Evolutionary conservation across 2,329 filamentous ascomycete species (phyloP).

Genomic region (Colletotrichum lindemuthianum): DNA sequence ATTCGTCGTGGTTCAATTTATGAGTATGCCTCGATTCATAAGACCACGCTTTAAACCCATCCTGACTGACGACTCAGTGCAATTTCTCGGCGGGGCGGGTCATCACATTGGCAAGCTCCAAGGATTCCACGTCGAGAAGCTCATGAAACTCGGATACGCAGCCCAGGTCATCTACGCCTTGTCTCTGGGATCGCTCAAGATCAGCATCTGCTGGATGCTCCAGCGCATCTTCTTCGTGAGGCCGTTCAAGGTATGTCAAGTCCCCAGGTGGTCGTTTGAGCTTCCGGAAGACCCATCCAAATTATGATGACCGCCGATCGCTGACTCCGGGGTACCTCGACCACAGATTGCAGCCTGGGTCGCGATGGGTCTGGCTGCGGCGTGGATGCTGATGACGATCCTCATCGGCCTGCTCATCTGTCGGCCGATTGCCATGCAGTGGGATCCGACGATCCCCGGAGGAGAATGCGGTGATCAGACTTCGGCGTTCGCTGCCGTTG

Average conservation of each 20-base stretch:
- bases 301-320: neutral
- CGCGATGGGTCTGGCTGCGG: constrained; percentile 31
- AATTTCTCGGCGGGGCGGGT: constrained; percentile 36
- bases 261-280: neutral
- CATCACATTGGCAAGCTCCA: constrained; percentile 34
- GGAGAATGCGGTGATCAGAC: constrained; percentile 47
- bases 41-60: neutral
- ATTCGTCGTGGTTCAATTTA: constrained; percentile 6
- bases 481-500: constrained; percentile 42
- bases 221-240: constrained; percentile 38
- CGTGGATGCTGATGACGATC: constrained; percentile 38
- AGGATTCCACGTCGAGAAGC: constrained; percentile 20
- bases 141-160: constrained; percentile 35
- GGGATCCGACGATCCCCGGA: constrained; percentile 34
- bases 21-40: constrained; percentile 3
- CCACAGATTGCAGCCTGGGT: constrained; percentile 26
- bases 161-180: constrained; percentile 37
- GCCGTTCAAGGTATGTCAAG: constrained; percentile 19
- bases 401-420: constrained; percentile 37
- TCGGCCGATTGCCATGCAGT: constrained; percentile 34
- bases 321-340: neutral
- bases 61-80: constrained; percentile 25
- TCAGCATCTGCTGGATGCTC: constrained; percentile 38
- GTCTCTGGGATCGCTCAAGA: constrained; percentile 37
- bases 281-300: neutral